Percentiles rank a stretch among this genome's conserved stretches.
Evolutionary conservation across 192 early-diverging fungal species (phyloP).

Genomic region (Backusella sp.): DNA sequence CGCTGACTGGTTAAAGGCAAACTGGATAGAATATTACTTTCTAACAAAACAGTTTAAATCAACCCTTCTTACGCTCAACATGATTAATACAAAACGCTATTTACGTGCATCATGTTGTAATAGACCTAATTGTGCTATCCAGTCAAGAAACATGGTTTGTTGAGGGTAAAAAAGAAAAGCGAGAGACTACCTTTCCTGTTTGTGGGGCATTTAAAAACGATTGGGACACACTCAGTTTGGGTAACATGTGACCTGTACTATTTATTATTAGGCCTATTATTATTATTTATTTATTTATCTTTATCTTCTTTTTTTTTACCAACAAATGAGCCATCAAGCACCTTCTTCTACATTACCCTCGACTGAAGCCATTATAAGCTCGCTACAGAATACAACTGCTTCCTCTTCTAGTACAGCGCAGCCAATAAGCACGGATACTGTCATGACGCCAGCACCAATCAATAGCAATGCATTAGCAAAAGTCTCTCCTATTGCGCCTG

Average conservation of each 20-base stretch:
- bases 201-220: too few relatives aligned
- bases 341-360: neutral
- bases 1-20: conserved; percentile 68
- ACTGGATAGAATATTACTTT: conserved; percentile 62
- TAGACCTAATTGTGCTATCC: conserved; percentile 67
- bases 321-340: conserved; percentile 10
- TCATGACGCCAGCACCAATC: neutral
- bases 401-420: neutral
- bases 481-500: neutral
- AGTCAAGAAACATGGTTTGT: conserved; percentile 67
- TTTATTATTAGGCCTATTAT: too few relatives aligned
- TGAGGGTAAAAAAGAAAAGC: neutral
- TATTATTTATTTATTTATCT: neutral
- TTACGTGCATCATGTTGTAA: conserved; percentile 70
- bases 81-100: neutral
- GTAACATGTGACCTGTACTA: neutral
- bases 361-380: neutral
- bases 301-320: neutral
- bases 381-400: neutral
- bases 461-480: neutral
- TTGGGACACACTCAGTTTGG: too few relatives aligned
- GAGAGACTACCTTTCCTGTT: too few relatives aligned
- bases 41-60: conserved; percentile 36
- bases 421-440: neutral
- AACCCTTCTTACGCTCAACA: neutral